Conservation (phyloP, 768 basidiomycete genomes). For the Mycena rebaudengoi region DNA sequence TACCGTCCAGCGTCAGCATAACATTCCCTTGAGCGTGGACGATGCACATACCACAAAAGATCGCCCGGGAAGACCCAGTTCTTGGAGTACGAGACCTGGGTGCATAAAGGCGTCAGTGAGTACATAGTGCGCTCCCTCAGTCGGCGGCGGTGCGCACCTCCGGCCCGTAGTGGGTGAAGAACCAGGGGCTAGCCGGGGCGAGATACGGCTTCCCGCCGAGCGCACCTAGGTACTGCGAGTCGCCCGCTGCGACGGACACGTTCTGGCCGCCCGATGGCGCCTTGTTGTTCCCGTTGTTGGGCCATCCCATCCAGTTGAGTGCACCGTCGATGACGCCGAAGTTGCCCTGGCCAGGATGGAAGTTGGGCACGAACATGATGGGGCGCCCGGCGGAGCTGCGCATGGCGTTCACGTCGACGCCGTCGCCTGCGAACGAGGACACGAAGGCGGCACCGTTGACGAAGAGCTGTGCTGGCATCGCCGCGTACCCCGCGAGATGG, state of each 20-base stretch:
- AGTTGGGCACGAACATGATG: conserved; percentile 26
- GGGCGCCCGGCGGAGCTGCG: conserved; percentile 12
- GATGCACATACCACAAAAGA: conserved; percentile 1
- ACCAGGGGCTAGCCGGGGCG: conserved; percentile 55
- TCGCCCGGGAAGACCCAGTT: conserved; percentile 29
- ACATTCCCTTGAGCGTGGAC: neutral
- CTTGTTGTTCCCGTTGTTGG: conserved; percentile 28
- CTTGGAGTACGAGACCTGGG: conserved; percentile 22
- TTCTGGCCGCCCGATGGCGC: conserved; percentile 10
- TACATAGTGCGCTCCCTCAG: too few relatives aligned
- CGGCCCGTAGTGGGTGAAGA: conserved; percentile 42
- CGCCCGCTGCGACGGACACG: conserved; percentile 20
- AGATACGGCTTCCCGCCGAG: conserved; percentile 26
- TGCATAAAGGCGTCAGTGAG: neutral
- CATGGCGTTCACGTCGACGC: conserved; percentile 26
- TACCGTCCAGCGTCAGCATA: neutral
- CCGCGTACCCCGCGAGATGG: conserved; percentile 46
- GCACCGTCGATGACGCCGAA: conserved; percentile 23
- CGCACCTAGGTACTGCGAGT: conserved; percentile 7
- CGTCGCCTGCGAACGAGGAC: conserved; percentile 56
- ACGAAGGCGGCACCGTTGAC: conserved; percentile 47
- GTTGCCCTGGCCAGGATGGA: conserved; percentile 23
- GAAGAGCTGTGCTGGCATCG: conserved; percentile 47
- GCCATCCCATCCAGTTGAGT: conserved; percentile 27
- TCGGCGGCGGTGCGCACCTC: neutral